phyloP scores from a whole-genome alignment of 2,329 filamentous ascomycete species.

The Paramyrothecium sp. region DNA sequence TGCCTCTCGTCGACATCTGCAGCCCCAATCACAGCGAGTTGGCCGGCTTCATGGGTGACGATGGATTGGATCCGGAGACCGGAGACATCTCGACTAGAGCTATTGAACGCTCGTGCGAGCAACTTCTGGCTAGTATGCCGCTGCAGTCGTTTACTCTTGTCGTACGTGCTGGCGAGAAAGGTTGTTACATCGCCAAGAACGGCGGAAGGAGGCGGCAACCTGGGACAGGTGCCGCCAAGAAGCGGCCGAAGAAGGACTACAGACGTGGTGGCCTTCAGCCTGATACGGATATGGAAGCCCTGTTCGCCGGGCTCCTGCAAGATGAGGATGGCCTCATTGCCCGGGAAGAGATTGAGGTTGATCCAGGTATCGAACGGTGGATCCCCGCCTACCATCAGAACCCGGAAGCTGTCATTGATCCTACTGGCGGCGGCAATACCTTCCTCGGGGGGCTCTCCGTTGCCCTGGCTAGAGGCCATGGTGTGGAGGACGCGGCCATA shows the following conservation, averaged over 20 bases:
- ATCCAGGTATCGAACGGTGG: constrained; percentile 69
- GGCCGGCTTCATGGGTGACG: constrained; percentile 75
- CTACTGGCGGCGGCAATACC: constrained; percentile 90
- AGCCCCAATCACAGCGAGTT: constrained; percentile 87
- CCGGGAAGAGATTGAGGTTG: constrained; percentile 58
- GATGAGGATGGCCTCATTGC: constrained; percentile 51
- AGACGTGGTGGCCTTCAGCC: constrained; percentile 51
- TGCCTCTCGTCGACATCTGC: constrained; percentile 61
- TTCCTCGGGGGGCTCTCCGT: constrained; percentile 68
- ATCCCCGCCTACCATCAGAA: constrained; percentile 71
- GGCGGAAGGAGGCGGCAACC: constrained; percentile 48
- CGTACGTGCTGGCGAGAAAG: constrained; percentile 68
- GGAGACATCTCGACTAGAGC: constrained; percentile 51
- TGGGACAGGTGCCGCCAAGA: constrained; percentile 20
- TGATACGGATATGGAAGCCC: constrained; percentile 62
- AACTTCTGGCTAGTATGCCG: constrained; percentile 63
- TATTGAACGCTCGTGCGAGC: constrained; percentile 60
- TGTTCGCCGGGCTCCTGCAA: constrained; percentile 58
- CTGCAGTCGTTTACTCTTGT: constrained; percentile 65
- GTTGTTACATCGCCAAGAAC: constrained; percentile 64
- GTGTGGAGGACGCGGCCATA: constrained; percentile 67
- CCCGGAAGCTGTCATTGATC: constrained; percentile 69
- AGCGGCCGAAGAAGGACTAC: constrained; percentile 41
- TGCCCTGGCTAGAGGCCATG: constrained; percentile 57
- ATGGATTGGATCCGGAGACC: constrained; percentile 51